Percentiles rank a stretch among this genome's conserved stretches.
These are phyloP conservation scores for Cercospora beticola DNA, from an alignment of 2,329 filamentous ascomycete species.

Conservation along the genomic window DNA sequence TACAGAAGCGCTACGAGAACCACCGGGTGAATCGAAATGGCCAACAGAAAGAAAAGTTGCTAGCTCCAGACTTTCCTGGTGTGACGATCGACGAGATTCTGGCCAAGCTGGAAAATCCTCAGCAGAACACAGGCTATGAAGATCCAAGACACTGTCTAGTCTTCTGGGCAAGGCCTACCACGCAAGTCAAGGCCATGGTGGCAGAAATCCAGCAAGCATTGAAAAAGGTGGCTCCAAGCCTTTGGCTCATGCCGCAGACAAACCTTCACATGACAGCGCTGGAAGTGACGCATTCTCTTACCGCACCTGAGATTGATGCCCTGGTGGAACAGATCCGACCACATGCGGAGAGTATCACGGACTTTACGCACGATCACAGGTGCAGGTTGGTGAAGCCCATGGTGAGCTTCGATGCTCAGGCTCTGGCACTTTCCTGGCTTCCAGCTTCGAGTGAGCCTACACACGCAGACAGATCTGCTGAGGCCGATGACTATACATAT, in stretches of 20 bases:
- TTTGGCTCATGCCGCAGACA: constrained; percentile 83
- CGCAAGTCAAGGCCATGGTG: constrained; percentile 67
- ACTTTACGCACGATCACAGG: constrained; percentile 66
- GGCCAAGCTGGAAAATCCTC: constrained; percentile 63
- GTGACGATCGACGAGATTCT: constrained; percentile 76
- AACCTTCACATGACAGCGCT: constrained; percentile 82
- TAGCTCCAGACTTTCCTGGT: constrained; percentile 65
- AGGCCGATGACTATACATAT: constrained; percentile 74
- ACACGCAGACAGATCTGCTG: constrained; percentile 5
- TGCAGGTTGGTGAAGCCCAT: constrained; percentile 77
- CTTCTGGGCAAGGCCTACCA: constrained; percentile 82
- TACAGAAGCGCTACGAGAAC: constrained; percentile 69
- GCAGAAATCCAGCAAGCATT: constrained; percentile 63
- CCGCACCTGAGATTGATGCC: constrained; percentile 63
- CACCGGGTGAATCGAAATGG: constrained; percentile 75
- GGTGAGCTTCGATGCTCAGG: constrained; percentile 80
- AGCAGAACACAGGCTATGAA: constrained; percentile 65
- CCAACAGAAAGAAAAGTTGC: constrained; percentile 72
- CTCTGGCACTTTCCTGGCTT: constrained; percentile 82
- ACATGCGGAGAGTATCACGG: constrained; percentile 59
- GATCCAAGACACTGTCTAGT: constrained; percentile 81
- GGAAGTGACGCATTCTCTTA: constrained; percentile 79
- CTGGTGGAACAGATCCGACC: constrained; percentile 60
- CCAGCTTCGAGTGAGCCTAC: constrained; percentile 67
- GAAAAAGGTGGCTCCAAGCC: constrained; percentile 68